A percentile compares a stretch with the other conserved stretches of the same genome.
Evolutionary conservation across 768 basidiomycete species (phyloP).

Genomic region (Pleurotus tuoliensis): DNA sequence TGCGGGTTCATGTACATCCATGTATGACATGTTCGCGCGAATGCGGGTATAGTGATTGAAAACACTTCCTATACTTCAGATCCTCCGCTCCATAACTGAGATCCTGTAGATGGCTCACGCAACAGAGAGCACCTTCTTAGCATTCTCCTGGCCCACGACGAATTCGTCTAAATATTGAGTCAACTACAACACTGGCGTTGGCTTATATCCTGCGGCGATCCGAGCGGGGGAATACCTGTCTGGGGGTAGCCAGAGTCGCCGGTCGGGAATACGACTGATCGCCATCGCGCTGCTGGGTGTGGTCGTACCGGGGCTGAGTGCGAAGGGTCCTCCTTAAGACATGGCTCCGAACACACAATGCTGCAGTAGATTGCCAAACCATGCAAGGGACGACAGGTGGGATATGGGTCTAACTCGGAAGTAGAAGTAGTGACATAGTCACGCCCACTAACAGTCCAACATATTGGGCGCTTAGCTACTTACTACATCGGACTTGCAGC

Average conservation of each 20-base stretch:
- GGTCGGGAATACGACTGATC: conserved; percentile 31
- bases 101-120: conserved; percentile 56
- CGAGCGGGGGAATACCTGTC: conserved; percentile 31
- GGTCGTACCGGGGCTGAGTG: conserved; percentile 56
- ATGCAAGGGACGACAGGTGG: neutral
- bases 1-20: conserved; percentile 32
- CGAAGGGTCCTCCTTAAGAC: conserved; percentile 27
- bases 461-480: too few relatives aligned
- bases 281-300: conserved; percentile 22
- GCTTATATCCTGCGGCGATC: neutral
- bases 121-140: conserved; percentile 92
- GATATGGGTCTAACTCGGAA: neutral
- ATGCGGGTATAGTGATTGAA: conserved; percentile 95
- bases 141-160: conserved; percentile 86
- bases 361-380: neutral
- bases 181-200: conserved; percentile 44
- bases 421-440: neutral
- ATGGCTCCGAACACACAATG: neutral
- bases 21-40: conserved; percentile 57
- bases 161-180: conserved; percentile 84
- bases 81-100: conserved; percentile 1
- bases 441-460: too few relatives aligned
- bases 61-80: conserved; percentile 45
- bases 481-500: too few relatives aligned
- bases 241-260: conserved; percentile 54